Evolutionary conservation across 2,329 filamentous ascomycete species (phyloP).

Genomic region (Metarhizium humberi): DNA sequence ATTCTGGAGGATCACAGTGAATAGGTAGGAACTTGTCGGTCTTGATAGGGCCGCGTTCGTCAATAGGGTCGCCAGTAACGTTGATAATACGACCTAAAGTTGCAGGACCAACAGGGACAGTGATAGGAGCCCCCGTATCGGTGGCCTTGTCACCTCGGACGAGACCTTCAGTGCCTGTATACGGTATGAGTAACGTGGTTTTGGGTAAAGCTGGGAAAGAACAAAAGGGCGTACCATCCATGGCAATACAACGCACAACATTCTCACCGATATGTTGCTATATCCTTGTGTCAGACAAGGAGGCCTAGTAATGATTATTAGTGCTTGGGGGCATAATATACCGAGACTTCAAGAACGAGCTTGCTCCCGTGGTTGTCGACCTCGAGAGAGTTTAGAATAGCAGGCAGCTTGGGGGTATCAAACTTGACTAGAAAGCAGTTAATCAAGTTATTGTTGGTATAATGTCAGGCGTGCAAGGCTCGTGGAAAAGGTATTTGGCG

Average conservation of each 20-base stretch:
- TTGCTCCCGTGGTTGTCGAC: conserved; percentile 88
- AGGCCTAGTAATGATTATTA: fast-evolving
- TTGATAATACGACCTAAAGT: conserved; percentile 99
- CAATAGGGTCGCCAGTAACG: conserved; percentile 99
- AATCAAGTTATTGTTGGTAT: conserved; percentile 10
- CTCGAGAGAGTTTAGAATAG: conserved; percentile 95
- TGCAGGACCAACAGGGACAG: conserved; percentile 85
- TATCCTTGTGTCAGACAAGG: background rate
- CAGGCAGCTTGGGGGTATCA: conserved; percentile 81
- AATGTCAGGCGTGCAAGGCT: background rate
- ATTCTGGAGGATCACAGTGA: conserved; percentile 86
- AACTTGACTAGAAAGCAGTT: conserved; percentile 71
- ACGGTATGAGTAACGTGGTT: background rate
- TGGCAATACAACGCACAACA: conserved; percentile 99
- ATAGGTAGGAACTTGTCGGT: conserved; percentile 78
- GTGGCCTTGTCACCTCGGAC: conserved; percentile 77
- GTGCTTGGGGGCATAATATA: conserved; percentile 41
- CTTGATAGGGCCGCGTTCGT: conserved; percentile 98
- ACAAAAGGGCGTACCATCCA: conserved; percentile 70
- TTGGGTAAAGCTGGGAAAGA: background rate
- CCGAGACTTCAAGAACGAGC: conserved; percentile 91
- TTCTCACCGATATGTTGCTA: conserved; percentile 68
- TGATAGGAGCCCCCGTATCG: conserved; percentile 93
- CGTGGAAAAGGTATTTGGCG: conserved; percentile 29
- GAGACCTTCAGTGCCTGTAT: conserved; percentile 93